Percentiles rank a stretch among this genome's conserved stretches.
Conservation (phyloP, 1,284 basidiomycete genomes). For the Boletus semigastroideus region DNA sequence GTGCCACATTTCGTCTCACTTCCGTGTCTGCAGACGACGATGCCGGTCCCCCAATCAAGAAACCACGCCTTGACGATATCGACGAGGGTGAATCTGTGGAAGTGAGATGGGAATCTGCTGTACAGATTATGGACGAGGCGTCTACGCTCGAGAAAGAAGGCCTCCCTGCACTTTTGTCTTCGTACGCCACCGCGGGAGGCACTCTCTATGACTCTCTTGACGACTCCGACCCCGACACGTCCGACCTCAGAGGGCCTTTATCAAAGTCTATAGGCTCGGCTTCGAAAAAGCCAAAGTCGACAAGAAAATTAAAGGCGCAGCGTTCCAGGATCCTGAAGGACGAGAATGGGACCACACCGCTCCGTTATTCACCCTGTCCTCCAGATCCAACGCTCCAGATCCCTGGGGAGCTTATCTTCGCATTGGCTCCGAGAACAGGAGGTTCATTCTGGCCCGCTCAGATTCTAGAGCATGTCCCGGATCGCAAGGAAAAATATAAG, state of each 20-base stretch:
- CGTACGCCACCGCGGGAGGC: constrained; percentile 28
- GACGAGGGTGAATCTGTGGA: constrained; percentile 21
- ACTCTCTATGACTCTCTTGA: constrained; percentile 27
- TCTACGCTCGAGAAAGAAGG: constrained; percentile 41
- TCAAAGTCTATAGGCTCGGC: not conserved
- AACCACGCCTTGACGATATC: constrained; percentile 34
- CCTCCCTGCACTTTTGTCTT: constrained; percentile 40
- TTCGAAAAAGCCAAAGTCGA: constrained; percentile 14
- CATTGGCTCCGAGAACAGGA: constrained; percentile 40
- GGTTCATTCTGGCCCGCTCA: constrained; percentile 65
- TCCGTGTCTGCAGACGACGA: constrained; percentile 23
- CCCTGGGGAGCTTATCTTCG: constrained; percentile 65
- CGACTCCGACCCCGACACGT: constrained; percentile 25
- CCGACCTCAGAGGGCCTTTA: constrained; percentile 10
- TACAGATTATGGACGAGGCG: constrained; percentile 36
- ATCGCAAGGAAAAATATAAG: constrained; percentile 42
- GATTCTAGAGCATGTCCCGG: constrained; percentile 49
- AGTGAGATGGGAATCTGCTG: constrained; percentile 41
- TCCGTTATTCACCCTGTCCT: constrained; percentile 39
- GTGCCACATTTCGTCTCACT: constrained; percentile 26
- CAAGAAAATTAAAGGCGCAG: constrained; percentile 18
- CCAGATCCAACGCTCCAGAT: constrained; percentile 51
- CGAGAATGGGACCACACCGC: not conserved
- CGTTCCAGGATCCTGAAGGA: constrained; percentile 18
- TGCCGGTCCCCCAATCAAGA: constrained; percentile 41